Percentiles rank a stretch among this genome's conserved stretches.
These are phyloP conservation scores for Coemansia umbellata DNA, from an alignment of 192 early-diverging fungal genomes.

Conservation along the genomic window DNA sequence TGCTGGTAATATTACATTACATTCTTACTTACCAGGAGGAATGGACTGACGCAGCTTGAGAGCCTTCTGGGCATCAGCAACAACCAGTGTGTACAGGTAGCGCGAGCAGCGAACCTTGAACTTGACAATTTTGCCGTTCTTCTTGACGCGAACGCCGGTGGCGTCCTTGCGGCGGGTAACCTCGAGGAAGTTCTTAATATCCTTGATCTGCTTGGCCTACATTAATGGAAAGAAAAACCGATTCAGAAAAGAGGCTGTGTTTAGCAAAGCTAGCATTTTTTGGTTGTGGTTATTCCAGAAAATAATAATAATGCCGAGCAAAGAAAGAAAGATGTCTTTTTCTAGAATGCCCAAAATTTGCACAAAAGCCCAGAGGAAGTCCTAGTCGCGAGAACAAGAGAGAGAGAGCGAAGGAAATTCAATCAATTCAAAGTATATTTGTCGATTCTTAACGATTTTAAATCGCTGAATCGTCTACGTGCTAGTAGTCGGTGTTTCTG, in stretches of 20 bases:
- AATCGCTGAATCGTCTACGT: too few relatives aligned
- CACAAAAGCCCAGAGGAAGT: too few relatives aligned
- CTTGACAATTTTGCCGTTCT: conserved; percentile 87
- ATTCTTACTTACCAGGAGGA: conserved; percentile 70
- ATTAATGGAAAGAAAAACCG: neutral
- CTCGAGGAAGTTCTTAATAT: conserved; percentile 98
- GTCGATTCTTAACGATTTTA: too few relatives aligned
- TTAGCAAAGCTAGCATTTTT: neutral
- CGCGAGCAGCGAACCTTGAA: conserved; percentile 99
- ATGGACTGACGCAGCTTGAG: conserved; percentile 93
- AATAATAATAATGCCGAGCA: too few relatives aligned
- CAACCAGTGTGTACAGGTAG: conserved; percentile 97
- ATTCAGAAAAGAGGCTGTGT: neutral
- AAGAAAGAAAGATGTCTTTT: too few relatives aligned
- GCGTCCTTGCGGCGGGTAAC: conserved; percentile 96
- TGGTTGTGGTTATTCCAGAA: too few relatives aligned
- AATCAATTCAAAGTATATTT: too few relatives aligned
- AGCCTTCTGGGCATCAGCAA: conserved; percentile 93
- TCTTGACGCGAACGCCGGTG: conserved; percentile 92
- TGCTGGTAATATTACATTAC: too few relatives aligned
- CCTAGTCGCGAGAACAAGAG: neutral
- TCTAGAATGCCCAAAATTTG: too few relatives aligned
- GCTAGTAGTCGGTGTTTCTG: too few relatives aligned
- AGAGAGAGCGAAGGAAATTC: neutral
- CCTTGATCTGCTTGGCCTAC: conserved; percentile 95